Conservation (phyloP, 352 stramenopile genomes). For the Phytophthora ohioensis region DNA sequence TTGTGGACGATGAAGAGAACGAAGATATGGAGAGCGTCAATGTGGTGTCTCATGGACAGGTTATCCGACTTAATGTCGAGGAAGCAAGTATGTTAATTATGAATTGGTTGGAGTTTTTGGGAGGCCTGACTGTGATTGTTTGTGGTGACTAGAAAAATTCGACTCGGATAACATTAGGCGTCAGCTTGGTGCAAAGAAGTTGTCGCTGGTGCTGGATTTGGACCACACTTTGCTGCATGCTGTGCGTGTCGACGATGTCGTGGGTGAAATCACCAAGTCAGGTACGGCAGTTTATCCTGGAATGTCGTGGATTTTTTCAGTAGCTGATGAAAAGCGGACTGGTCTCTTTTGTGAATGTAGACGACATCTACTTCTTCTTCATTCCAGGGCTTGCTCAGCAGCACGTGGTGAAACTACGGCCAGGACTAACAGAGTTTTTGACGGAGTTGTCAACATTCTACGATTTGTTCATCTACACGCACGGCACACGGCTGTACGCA, state of each 20-base stretch:
- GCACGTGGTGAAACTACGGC: slow-evolving; percentile 95
- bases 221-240: slow-evolving; percentile 98
- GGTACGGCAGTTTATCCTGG: slow-evolving; percentile 38
- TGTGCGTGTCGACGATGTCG: slow-evolving; percentile 77
- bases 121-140: slow-evolving; percentile 10
- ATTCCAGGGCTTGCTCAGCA: slow-evolving; percentile 79
- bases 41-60: slow-evolving; percentile 86
- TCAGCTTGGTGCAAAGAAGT: slow-evolving; percentile 89
- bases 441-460: slow-evolving; percentile 82
- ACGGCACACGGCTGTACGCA: slow-evolving; percentile 94
- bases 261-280: slow-evolving; percentile 61
- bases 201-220: slow-evolving; percentile 96
- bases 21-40: slow-evolving; percentile 79
- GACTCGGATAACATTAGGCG: slow-evolving; percentile 88
- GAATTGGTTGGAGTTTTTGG: slow-evolving; percentile 1
- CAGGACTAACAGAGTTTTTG: slow-evolving; percentile 92
- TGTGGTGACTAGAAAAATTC: slow-evolving; percentile 74
- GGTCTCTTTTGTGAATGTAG: slow-evolving; percentile 38
- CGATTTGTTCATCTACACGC: slow-evolving; percentile 96
- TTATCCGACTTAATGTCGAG: slow-evolving; percentile 96
- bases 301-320: neutral
- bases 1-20: slow-evolving; percentile 78
- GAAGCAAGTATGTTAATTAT: slow-evolving; percentile 92
- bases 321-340: slow-evolving; percentile 3
- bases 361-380: slow-evolving; percentile 83